Base-by-base conservation (phyloP, 257 asterid genomes). In the Primulina eburnea region DNA sequence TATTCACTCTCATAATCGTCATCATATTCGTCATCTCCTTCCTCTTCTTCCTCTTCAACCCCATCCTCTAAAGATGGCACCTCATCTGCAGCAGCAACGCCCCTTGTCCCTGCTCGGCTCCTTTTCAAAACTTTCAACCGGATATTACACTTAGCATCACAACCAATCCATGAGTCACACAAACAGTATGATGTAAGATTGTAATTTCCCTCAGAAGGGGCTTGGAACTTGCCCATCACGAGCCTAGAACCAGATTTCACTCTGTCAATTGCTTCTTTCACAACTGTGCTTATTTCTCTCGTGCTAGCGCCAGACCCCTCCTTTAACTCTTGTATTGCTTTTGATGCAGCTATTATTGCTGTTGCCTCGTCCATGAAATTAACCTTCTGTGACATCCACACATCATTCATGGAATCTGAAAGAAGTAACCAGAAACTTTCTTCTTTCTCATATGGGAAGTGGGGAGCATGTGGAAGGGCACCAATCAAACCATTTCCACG, bases 81-180 rank as follows among this genome's bases (percentile, higher is more conserved):
- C 79, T 89, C 97, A 34, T 85, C 90, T 1, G 74, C 81, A 33
- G 69, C 37, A 21, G 56, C 68, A 11, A 75, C 2, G 21, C 53
- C 70, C 71, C 88, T 77, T 6, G 83, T 81, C 60, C 88, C 88
- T 7, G 79, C 80, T 55, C 88, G 69, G 79, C 90, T 91, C 16
- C 96, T 86, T 82, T 79, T 94, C 88, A 85, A 65, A 55, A 89
- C 92, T 78, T 91, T 90, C 77, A 94, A 73, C 82, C 71, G 85
- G 29, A 94, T 60, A 73, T 70, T 86, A 1, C 95, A 71, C 79
- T 85, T 91, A 0, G 90, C 95, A 72, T 94, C 97, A 73, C 95
- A 87, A 37, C 99, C 99, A 10, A 94, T 91, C 98, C 98, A 94
- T 0, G 98, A 85, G 75, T 94, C 99, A 0, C 97, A 94, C 78